Conservation (phyloP, 352 stramenopile genomes). For the Phytophthora melonis region DNA sequence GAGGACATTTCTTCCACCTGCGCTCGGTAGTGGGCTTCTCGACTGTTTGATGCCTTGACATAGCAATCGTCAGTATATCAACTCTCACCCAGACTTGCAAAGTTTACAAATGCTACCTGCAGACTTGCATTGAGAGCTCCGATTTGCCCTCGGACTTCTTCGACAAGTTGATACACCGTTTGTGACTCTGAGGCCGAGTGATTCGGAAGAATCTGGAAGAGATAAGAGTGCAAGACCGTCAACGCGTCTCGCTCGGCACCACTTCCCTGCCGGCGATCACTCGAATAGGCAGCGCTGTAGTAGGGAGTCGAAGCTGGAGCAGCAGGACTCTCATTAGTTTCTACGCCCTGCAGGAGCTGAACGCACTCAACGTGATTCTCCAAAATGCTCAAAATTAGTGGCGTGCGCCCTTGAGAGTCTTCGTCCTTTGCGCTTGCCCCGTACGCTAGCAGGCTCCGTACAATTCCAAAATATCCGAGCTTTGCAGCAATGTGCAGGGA, state of each 20-base stretch:
- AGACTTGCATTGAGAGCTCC: slow-evolving; percentile 37
- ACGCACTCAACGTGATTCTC: slow-evolving; percentile 76
- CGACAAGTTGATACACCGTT: slow-evolving; percentile 41
- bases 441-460: slow-evolving; percentile 50
- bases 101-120: slow-evolving; percentile 26
- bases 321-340: slow-evolving; percentile 19
- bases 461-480: slow-evolving; percentile 49
- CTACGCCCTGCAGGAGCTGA: slow-evolving; percentile 59
- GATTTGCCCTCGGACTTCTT: slow-evolving; percentile 40
- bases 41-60: slow-evolving; percentile 27
- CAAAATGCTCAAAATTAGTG: slow-evolving; percentile 74
- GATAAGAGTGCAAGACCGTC: slow-evolving; percentile 32
- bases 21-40: slow-evolving; percentile 29
- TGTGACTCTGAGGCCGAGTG: slow-evolving; percentile 30
- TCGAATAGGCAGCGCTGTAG: slow-evolving; percentile 14
- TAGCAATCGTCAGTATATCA: slow-evolving; percentile 4
- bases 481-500: slow-evolving; percentile 89
- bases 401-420: slow-evolving; percentile 67
- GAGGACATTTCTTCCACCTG: slow-evolving; percentile 35
- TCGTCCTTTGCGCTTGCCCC: slow-evolving; percentile 56
- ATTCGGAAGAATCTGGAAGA: slow-evolving; percentile 35
- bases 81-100: background rate
- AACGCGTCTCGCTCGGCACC: slow-evolving; percentile 36
- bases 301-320: slow-evolving; percentile 14
- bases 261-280: slow-evolving; percentile 11